These are phyloP conservation scores for Talaromyces stipitatus DNA, from an alignment of 495 filamentous ascomycete species.

Conservation along the genomic window DNA sequence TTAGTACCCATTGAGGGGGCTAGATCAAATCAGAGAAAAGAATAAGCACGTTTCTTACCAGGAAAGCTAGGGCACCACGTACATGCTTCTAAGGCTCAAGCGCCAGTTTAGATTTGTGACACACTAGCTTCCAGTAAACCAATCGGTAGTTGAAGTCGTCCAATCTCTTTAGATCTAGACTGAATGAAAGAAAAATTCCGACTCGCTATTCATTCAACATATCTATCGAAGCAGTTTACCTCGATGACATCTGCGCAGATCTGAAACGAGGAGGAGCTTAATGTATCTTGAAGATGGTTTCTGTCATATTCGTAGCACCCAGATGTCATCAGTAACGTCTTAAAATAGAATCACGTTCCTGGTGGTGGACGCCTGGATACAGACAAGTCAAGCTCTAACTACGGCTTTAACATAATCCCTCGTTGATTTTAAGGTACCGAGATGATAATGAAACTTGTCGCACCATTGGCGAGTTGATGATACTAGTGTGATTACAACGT, in stretches of 20 bases:
- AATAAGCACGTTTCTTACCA: background rate
- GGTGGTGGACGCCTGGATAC: background rate
- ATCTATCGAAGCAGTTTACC: background rate
- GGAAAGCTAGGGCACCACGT: background rate
- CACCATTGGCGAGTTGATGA: background rate
- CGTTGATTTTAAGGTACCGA: background rate
- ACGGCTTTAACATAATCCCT: background rate
- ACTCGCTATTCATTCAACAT: background rate
- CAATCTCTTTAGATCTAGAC: background rate
- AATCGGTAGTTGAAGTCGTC: background rate
- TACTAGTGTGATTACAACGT: background rate
- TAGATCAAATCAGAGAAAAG: background rate
- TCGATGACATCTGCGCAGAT: background rate
- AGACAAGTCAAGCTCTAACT: background rate
- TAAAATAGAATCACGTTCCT: background rate
- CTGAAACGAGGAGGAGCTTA: background rate
- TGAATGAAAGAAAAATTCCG: background rate
- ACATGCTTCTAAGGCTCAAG: background rate
- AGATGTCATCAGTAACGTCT: background rate
- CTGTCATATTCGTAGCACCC: background rate
- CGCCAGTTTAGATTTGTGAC: background rate
- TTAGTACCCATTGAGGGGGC: background rate
- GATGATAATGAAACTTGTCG: background rate
- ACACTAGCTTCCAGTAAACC: background rate
- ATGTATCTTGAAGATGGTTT: background rate